Base-by-base conservation (phyloP, 345 rosid species). In the Arabis hirsuta region DNA sequence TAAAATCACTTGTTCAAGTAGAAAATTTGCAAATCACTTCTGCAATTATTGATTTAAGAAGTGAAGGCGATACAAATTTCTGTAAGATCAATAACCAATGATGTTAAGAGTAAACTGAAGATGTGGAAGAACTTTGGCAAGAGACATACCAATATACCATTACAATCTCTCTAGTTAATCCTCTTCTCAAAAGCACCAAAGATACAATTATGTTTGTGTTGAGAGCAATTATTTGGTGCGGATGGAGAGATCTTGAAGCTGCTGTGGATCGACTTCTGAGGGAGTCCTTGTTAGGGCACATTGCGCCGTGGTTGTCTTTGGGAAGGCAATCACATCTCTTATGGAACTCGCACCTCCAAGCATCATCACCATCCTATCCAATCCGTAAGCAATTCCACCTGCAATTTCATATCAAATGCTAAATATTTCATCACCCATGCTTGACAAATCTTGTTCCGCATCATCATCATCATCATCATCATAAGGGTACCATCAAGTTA, bases 301-400 rank as follows among this genome's bases (percentile, higher is more conserved):
- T 73, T 89, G 97, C n/a, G 93, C 99, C 0, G 96, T 88, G 5
- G 92, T 86, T 7, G 99, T 90, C 82, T 95, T 95, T 8, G 97
- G 99, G 78, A 95, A 95, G 11, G 99, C 99, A 44, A 95, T 91
- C 39, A 90, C 99, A 68, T 95, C 99, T 72, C 96, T 84, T 39
- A 95, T 95, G 45, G 96, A 91, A 80, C 59, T 90, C 0, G 96
- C 79, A 44, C 86, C 86, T 3, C 83, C 96, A 74, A 95, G 76
- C 81, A 95, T 62, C 99, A 91, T 91, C 42, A 90, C 93, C 84
- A 91, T 68, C 76, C 99, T 88, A 81, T 95, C 99, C 63, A 95
- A 73, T 57, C 99, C 99, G 69, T 72, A 88, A 0, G 99, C 99
- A 12, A 95, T 95, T 5, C 99, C 99, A 14, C 99, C 99, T 91